These are phyloP conservation scores for Beauveria asiatica DNA, from an alignment of 2,329 filamentous ascomycete species.

Conservation along the genomic window DNA sequence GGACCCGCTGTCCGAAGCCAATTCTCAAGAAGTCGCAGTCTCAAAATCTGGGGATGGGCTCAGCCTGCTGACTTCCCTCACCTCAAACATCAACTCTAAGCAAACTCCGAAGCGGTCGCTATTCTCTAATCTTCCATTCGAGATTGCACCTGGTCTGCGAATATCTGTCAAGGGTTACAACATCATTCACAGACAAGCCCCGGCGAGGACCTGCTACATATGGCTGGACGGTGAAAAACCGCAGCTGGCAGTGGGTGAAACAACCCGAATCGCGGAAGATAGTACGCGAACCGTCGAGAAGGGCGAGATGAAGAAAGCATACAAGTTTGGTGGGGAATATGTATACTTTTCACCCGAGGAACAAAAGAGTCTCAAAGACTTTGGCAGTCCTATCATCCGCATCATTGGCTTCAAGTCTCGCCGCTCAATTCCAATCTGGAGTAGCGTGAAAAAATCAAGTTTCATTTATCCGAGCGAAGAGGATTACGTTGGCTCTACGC, in stretches of 20 bases:
- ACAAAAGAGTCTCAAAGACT: constrained; percentile 65
- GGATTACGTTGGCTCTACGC: constrained; percentile 80
- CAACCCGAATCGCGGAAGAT: constrained; percentile 68
- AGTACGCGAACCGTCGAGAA: constrained; percentile 71
- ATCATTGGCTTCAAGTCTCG: constrained; percentile 91
- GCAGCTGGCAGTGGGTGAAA: constrained; percentile 69
- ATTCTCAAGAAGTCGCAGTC: constrained; percentile 43
- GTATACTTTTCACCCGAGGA: constrained; percentile 82
- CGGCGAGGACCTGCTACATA: constrained; percentile 76
- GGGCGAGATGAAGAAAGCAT: constrained; percentile 77
- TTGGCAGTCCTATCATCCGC: constrained; percentile 73
- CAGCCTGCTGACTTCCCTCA: constrained; percentile 66
- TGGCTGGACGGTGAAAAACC: constrained; percentile 80
- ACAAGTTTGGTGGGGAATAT: constrained; percentile 89
- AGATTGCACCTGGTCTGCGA: constrained; percentile 72
- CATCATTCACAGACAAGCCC: constrained; percentile 73
- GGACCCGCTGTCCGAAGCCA: constrained; percentile 61
- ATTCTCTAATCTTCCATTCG: constrained; percentile 80
- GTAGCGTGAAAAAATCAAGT: constrained; percentile 73
- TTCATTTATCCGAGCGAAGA: constrained; percentile 95
- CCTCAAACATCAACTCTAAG: constrained; percentile 86
- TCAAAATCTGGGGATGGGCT: constrained; percentile 67
- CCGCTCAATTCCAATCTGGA: constrained; percentile 68
- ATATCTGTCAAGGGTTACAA: constrained; percentile 95
- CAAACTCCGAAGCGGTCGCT: constrained; percentile 76